Base-by-base conservation (phyloP, 306 rosid species). In the Quercus gilva region DNA sequence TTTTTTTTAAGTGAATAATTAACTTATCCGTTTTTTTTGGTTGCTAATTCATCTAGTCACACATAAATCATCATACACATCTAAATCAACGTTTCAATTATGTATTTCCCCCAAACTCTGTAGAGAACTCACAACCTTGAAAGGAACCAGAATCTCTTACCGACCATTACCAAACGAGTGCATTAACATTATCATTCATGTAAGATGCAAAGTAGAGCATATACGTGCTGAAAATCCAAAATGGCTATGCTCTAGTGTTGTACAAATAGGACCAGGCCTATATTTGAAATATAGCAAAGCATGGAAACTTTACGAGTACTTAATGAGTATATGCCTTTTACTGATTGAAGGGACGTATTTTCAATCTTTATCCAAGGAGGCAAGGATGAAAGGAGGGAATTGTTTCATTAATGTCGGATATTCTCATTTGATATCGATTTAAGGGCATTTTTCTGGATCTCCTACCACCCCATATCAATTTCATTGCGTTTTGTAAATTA, bases 311-410 rank as follows among this genome's bases (percentile, higher is more conserved):
- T 9, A 63, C 28, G 70, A 64, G 70, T 28, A 31, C 41, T 29
- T 29, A 64, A 28, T 41, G 21, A 55, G 92, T 72, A 91, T 87
- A 89, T 91, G 91, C 89, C 73, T 74, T 63, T 29, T 76, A 79
- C 77, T 80, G 68, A 77, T 81, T 65, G 86, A 79, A 74, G 75
- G 72, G 76, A 75, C 20, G 64, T 77, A 70, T 68, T 78, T 71
- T 26, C 71, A 70, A 76, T 80, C 82, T 75, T 70, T 84, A 68
- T 65, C 82, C 56, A 81, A 80, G 64, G 51, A 56, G 77, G 20
- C 67, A 76, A 21, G n/a, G 26, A 28, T 18, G 71, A 59, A 76
- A 21, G n/a, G 31, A 28, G 11, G 71, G 71, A 83, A 64, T 41
- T 80, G 9, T 73, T 74, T 64, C 61, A 18, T 3, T 41, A 74